Base-by-base conservation (phyloP, 305 asterid species). In the Vinca major region DNA sequence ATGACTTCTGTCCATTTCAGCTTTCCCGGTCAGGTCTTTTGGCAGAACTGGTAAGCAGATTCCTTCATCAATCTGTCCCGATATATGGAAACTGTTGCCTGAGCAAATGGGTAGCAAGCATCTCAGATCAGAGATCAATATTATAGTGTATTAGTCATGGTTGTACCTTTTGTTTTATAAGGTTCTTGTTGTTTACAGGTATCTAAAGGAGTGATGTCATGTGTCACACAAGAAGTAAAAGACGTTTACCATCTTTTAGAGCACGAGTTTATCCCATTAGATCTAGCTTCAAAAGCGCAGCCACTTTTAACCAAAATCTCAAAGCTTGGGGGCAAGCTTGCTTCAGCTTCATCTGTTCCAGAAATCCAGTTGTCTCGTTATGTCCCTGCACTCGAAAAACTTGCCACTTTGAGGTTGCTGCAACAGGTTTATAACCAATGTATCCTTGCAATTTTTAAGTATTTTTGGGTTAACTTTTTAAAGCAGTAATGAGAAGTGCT, bases 211-310 rank as follows among this genome's bases (percentile, higher is more conserved):
- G 96, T 92, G 48, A 80, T 89, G 95, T 84, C 85, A 57, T 89
- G 96, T 82, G 96, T 81, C 10, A 76, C 88, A 33, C 96, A 81
- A 71, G 98, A 92, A 83, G 96, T 92, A 62, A 92, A 92, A 80
- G 98, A 92, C 75, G 86, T 92, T 66, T 86, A 81, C 82, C 83
- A 88, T 78, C 78, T 86, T 65, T 77, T 92, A 71, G 98, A 92
- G 72, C 87, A 84, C 37, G 95, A 88, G 66, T 85, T 80, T 77
- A 84, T 82, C 71, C 95, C 96, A 65, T 67, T 84, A 55, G 91
- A 86, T 81, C 81, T 92, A 63, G 89, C 91, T 33, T 49, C 82
- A 71, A 89, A 86, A 83, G 96, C 82, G 9, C 89, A 88, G 71
- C 89, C 96, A 17, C 37, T 88, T 75, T 71, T 89, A 63, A 64